These are phyloP conservation scores for Dioszegia hungarica DNA, from an alignment of 768 basidiomycete genomes.

Conservation along the genomic window DNA sequence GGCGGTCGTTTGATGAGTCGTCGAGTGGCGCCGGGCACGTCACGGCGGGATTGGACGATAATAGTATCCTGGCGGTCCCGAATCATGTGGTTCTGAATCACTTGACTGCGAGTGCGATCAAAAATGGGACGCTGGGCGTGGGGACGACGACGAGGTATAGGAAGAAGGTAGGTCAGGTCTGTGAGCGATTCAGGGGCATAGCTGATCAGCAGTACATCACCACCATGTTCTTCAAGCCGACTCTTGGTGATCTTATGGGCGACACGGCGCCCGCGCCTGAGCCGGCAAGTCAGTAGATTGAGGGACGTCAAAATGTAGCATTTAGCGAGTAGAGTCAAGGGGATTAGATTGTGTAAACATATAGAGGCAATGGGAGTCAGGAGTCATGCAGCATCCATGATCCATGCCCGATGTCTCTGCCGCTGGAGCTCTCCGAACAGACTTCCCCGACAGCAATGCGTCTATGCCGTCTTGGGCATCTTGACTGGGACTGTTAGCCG, in stretches of 20 bases:
- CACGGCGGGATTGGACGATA: conserved; percentile 61
- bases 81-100: conserved; percentile 92
- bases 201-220: conserved; percentile 64
- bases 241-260: conserved; percentile 15
- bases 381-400: no score
- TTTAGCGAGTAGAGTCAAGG: not conserved
- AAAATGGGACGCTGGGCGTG: conserved; percentile 87
- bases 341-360: no score
- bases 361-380: no score
- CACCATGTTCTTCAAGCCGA: conserved; percentile 74
- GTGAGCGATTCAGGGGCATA: not conserved
- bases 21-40: not conserved
- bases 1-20: conserved; percentile 25
- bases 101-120: conserved; percentile 88
- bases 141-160: conserved; percentile 85
- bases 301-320: no score
- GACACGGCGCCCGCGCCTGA: not conserved
- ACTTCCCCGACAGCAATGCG: no score
- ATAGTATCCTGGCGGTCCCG: conserved; percentile 83
- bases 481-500: conserved; percentile 61
- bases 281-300: no score
- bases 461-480: conserved; percentile 67
- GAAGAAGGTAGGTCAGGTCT: conserved; percentile 64
- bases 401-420: no score
- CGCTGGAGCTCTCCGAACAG: no score